phyloP scores from a whole-genome alignment of 768 basidiomycete genomes.

The Leccinum incarnatum region DNA sequence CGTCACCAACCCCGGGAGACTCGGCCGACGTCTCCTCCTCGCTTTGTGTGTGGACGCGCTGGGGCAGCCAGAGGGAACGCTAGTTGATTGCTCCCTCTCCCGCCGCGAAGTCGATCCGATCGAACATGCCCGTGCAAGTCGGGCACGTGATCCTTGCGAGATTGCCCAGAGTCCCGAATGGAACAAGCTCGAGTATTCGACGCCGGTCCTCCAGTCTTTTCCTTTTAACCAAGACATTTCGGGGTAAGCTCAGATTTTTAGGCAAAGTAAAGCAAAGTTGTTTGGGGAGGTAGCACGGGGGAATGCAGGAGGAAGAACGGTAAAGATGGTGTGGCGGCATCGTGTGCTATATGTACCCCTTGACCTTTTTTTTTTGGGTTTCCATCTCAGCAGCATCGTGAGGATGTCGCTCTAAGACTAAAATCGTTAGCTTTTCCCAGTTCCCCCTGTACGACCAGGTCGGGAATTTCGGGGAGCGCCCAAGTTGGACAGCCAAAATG shows the following conservation, averaged over 20 bases:
- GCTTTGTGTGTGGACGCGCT: background rate
- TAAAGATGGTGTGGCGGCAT: background rate
- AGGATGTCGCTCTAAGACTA: background rate
- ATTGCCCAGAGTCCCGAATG: constrained; percentile 35
- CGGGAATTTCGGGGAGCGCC: constrained; percentile 5
- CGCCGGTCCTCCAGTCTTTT: constrained; percentile 28
- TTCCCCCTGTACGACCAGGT: background rate
- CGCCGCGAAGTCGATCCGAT: constrained; percentile 5
- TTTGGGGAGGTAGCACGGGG: background rate
- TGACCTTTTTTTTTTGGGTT: background rate
- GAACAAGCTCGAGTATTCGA: constrained; percentile 36
- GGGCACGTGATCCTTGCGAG: constrained; percentile 14
- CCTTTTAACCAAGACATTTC: constrained; percentile 33
- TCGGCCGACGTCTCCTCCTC: constrained; percentile 5
- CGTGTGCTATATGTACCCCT: constrained; percentile 26
- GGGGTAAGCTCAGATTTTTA: background rate
- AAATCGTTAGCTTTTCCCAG: background rate
- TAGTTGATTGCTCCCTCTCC: background rate
- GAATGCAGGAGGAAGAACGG: background rate
- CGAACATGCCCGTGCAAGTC: constrained; percentile 7
- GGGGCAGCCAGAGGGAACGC: background rate
- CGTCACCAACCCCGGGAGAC: constrained; percentile 1
- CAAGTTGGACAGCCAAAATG: constrained; percentile 9
- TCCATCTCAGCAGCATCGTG: constrained; percentile 20
- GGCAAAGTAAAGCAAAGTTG: background rate